These are phyloP conservation scores for Apiospora koreana DNA, from an alignment of 2,329 filamentous ascomycete species.

Conservation along the genomic window DNA sequence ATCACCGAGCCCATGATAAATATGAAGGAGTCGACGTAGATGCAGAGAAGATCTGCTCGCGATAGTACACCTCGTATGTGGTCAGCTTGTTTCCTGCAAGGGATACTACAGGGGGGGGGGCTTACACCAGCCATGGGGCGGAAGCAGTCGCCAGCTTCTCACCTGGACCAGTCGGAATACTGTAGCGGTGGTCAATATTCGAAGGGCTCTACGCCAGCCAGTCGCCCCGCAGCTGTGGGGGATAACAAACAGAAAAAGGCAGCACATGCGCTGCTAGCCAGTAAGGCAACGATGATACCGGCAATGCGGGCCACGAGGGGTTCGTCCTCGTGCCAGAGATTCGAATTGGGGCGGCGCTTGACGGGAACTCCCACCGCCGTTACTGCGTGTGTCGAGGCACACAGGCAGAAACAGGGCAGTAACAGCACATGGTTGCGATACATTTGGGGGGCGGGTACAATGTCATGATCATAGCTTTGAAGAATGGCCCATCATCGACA, in stretches of 20 bases:
- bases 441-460: neutral
- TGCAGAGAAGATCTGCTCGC: neutral
- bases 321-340: neutral
- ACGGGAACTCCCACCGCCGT: neutral
- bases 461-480: neutral
- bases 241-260: neutral
- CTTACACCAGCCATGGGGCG: neutral
- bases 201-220: no score
- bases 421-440: neutral
- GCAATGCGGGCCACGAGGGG: neutral
- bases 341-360: neutral
- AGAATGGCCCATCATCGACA: neutral
- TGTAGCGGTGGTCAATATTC: neutral
- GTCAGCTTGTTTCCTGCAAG: neutral
- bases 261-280: neutral
- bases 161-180: neutral
- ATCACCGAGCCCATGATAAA: neutral
- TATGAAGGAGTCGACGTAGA: conserved; percentile 4
- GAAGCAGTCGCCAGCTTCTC: neutral
- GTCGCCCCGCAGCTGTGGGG: neutral
- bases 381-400: neutral
- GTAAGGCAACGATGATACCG: neutral
- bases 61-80: neutral
- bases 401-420: neutral
- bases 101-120: no score